Base-by-base conservation (phyloP, 2,329 filamentous ascomycete genomes). In the Calcarisporium arbuscula region DNA sequence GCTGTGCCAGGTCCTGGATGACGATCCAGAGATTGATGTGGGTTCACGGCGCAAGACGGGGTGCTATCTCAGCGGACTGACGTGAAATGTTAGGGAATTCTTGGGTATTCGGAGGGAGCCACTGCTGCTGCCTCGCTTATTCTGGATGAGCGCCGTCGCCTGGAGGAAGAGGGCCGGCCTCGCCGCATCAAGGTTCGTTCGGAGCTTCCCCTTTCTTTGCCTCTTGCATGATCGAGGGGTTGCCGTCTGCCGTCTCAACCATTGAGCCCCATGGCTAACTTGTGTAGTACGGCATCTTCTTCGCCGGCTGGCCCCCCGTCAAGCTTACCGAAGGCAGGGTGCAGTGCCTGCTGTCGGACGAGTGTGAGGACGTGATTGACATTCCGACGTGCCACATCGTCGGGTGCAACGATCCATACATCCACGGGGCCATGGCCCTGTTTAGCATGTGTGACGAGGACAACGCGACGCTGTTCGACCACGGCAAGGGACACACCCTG, bases 401-500 rank as follows among this genome's bases (percentile, higher is more conserved):
- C 30, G 70, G 70, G 8, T 72, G 67, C 9, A 54, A 64, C 38
- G 77, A 81, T 44, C 77, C 76, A 1, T 81, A 79, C 44, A 64
- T 79, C 3, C 62, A 75, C 21, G 76, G 77, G 0, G 72, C 72
- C 3, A 66, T 79, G 58, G 73, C 75, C 0, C 61, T 81, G 4
- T 80, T 72, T 55, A 76, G 77, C 43, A 64, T 78, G 17, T 82
- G 76, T 43, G 71, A 80, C 30, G 67, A 66, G 1, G 75, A 80
- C 38, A 68, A 59, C 2, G 75, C 75, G 0, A 62, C 67, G 21
- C 61, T 81, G n/a, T 80, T 80, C 40, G 77, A 82, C 44, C 75
- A 80, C 42, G 77, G 74, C 5, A 79, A 79, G 46, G 77, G 77
- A 0, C 77, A 82, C 48, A 79, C 73, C 0, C 58, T 81, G 5